These are phyloP conservation scores for Hemisphaericaspora lyxosophila DNA, from an alignment of 1,139 yeast species.

Conservation along the genomic window DNA sequence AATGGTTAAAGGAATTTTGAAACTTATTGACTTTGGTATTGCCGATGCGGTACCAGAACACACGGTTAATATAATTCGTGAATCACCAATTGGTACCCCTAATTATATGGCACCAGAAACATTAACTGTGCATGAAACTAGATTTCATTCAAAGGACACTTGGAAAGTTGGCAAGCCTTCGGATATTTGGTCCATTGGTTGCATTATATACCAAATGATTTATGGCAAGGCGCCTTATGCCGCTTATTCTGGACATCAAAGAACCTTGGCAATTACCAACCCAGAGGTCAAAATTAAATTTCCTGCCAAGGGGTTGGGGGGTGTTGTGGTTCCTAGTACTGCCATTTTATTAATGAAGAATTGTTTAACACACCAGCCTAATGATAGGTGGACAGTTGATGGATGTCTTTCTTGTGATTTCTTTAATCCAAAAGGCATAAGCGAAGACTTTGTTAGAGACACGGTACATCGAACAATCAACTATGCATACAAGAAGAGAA, in stretches of 20 bases:
- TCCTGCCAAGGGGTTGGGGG: slow-evolving; percentile 63
- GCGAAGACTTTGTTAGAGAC: slow-evolving; percentile 64
- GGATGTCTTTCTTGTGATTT: slow-evolving; percentile 60
- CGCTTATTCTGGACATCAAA: slow-evolving; percentile 70
- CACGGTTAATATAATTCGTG: slow-evolving; percentile 86
- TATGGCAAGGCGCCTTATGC: slow-evolving; percentile 94
- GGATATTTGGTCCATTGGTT: slow-evolving; percentile 98
- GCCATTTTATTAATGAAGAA: slow-evolving; percentile 71
- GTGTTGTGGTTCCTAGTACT: slow-evolving; percentile 63
- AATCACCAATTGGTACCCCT: slow-evolving; percentile 92
- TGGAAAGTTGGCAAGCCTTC: slow-evolving; percentile 96
- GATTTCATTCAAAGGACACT: slow-evolving; percentile 37
- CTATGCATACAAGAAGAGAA: slow-evolving; percentile 53
- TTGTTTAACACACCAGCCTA: slow-evolving; percentile 75
- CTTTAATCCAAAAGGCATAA: slow-evolving; percentile 71
- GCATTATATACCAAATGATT: slow-evolving; percentile 92
- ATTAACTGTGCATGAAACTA: slow-evolving; percentile 48
- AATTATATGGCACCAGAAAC: slow-evolving; percentile 99
- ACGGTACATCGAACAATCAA: slow-evolving; percentile 74
- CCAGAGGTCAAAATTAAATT: slow-evolving; percentile 77
- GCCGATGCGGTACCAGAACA: slow-evolving; percentile 94
- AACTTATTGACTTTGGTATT: slow-evolving; percentile 93
- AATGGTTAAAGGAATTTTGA: slow-evolving; percentile 79
- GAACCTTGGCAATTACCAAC: slow-evolving; percentile 82
- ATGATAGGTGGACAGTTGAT: slow-evolving; percentile 62